phyloP scores from a whole-genome alignment of 75 land plant genomes.

The Azolla pinnata region DNA sequence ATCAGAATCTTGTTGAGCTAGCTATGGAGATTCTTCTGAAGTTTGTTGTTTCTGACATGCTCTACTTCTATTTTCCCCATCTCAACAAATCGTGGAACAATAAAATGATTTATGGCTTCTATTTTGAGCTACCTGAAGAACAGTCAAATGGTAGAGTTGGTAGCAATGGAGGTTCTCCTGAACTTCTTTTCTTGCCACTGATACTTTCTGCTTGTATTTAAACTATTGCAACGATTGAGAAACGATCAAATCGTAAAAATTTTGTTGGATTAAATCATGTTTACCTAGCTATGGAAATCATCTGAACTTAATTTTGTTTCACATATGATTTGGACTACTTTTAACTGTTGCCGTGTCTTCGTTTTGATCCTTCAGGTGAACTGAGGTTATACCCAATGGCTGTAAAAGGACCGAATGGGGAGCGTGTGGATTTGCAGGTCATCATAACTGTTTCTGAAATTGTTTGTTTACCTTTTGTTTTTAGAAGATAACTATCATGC shows the following conservation, averaged over 20 bases:
- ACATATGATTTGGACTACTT: background rate
- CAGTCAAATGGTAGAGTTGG: too few relatives aligned
- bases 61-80: too few relatives aligned
- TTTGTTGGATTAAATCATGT: too few relatives aligned
- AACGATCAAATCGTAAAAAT: too few relatives aligned
- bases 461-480: background rate
- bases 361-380: conserved; percentile 41
- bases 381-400: conserved; percentile 68
- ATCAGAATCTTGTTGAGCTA: too few relatives aligned
- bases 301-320: background rate
- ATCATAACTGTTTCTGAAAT: background rate
- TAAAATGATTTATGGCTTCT: too few relatives aligned
- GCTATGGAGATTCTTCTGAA: too few relatives aligned
- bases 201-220: background rate
- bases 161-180: background rate
- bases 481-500: too few relatives aligned
- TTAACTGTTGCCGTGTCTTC: background rate
- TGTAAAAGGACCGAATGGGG: conserved; percentile 77
- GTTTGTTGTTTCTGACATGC: too few relatives aligned
- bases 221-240: too few relatives aligned
- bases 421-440: conserved; percentile 88
- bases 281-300: background rate
- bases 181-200: background rate
- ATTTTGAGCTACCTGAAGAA: too few relatives aligned
- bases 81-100: too few relatives aligned